Evolutionary conservation across 805 yeast species (phyloP).

Genomic region (Blastobotrys muscicola): DNA sequence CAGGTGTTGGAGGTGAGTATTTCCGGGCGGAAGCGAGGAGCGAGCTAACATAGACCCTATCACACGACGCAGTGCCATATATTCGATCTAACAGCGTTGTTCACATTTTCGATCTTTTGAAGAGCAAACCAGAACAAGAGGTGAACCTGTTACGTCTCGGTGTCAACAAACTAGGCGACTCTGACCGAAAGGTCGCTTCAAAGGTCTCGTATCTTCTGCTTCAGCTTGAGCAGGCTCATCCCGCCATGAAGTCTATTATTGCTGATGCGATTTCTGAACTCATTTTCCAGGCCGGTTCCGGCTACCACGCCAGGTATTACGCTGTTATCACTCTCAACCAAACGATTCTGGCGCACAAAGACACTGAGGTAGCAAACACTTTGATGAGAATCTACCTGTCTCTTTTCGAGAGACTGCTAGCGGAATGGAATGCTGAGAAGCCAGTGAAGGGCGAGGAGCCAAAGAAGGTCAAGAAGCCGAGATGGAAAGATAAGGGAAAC

Average conservation of each 20-base stretch:
- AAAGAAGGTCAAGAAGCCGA: constrained; percentile 43
- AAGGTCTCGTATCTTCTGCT: constrained; percentile 75
- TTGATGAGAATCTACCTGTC: constrained; percentile 79
- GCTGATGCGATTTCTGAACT: constrained; percentile 74
- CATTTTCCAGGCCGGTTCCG: constrained; percentile 59
- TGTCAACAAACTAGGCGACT: constrained; percentile 90
- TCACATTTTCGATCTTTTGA: constrained; percentile 71
- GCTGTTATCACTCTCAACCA: constrained; percentile 84
- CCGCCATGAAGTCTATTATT: constrained; percentile 84
- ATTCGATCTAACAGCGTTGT: constrained; percentile 70
- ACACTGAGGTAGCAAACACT: constrained; percentile 71
- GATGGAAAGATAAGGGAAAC: constrained; percentile 66
- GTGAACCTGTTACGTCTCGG: constrained; percentile 81
- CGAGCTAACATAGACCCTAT: constrained; percentile 27
- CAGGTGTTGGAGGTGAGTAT: constrained; percentile 52
- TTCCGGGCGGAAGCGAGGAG: too few relatives aligned
- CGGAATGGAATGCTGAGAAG: constrained; percentile 44
- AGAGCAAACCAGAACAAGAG: constrained; percentile 92
- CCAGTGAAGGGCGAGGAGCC: constrained; percentile 28
- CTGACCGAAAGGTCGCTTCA: constrained; percentile 82
- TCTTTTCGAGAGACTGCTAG: constrained; percentile 71
- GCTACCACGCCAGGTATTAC: constrained; percentile 82
- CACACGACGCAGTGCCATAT: constrained; percentile 87
- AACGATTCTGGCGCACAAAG: constrained; percentile 73
- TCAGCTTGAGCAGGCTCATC: constrained; percentile 81